A percentile compares a stretch with the other conserved stretches of the same genome.
Conservation (phyloP, 1,284 basidiomycete genomes). For the Cryptococcus neoformans region DNA sequence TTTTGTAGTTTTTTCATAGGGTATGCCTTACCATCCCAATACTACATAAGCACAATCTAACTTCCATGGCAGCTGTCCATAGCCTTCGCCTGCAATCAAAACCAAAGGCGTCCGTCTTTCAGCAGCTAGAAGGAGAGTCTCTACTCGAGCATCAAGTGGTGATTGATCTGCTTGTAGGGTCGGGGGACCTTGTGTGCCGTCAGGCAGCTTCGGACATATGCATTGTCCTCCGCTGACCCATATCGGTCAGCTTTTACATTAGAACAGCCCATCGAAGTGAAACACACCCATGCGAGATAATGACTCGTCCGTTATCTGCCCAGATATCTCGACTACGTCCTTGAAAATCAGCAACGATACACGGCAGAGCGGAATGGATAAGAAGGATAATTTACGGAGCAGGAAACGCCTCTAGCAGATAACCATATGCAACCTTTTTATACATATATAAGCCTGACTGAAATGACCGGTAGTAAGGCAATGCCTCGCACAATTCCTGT, state of each 20-base stretch:
- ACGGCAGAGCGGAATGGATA: neutral
- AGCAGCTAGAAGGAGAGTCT: conserved; percentile 29
- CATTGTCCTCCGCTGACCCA: conserved; percentile 29
- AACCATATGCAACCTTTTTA: conserved; percentile 34
- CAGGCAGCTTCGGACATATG: conserved; percentile 6
- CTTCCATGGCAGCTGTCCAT: conserved; percentile 34
- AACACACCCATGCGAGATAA: conserved; percentile 43
- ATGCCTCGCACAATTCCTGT: conserved; percentile 45
- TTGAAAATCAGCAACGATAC: neutral
- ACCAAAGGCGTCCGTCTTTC: conserved; percentile 28
- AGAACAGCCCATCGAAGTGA: neutral
- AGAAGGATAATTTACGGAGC: conserved; percentile 27
- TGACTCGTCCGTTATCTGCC: conserved; percentile 34
- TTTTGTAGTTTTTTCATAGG: conserved; percentile 8
- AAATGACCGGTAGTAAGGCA: conserved; percentile 46
- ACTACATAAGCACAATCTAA: conserved; percentile 35
- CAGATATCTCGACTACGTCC: conserved; percentile 39
- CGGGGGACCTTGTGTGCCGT: conserved; percentile 16
- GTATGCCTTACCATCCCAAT: conserved; percentile 30
- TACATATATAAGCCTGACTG: conserved; percentile 45
- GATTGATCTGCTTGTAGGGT: conserved; percentile 36
- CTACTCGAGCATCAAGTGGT: conserved; percentile 28
- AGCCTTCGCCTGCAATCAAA: conserved; percentile 38
- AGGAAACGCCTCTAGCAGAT: conserved; percentile 41
- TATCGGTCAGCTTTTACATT: neutral